These are phyloP conservation scores for Collybia nuda DNA, from an alignment of 768 basidiomycete genomes.

Conservation along the genomic window DNA sequence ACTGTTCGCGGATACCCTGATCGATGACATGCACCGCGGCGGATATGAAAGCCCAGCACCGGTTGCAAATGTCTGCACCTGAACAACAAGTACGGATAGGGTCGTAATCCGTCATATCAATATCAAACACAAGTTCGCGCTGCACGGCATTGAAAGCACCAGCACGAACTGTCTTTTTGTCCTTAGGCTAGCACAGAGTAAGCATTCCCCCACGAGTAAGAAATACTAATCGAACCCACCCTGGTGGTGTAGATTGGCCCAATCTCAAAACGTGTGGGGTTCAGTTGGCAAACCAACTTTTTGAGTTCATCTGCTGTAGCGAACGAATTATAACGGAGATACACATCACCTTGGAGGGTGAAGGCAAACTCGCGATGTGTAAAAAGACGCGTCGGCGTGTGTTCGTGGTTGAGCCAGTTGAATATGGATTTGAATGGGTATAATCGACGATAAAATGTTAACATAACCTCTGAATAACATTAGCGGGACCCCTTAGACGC, in stretches of 20 bases:
- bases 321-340: constrained; percentile 95
- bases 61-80: constrained; percentile 84
- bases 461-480: constrained; percentile 40
- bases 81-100: constrained; percentile 93
- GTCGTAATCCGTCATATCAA: constrained; percentile 99
- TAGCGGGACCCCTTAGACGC: neutral
- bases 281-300: constrained; percentile 79
- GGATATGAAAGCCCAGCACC: constrained; percentile 95
- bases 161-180: constrained; percentile 74
- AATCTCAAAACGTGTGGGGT: constrained; percentile 95
- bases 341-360: constrained; percentile 87
- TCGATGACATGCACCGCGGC: constrained; percentile 90
- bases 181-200: constrained; percentile 64
- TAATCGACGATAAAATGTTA: constrained; percentile 80
- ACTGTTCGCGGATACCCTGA: constrained; percentile 76
- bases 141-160: constrained; percentile 74
- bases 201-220: neutral
- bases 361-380: constrained; percentile 96
- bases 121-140: constrained; percentile 98
- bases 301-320: constrained; percentile 84
- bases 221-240: constrained; percentile 49
- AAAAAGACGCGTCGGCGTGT: constrained; percentile 75
- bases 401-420: constrained; percentile 93
- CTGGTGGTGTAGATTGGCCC: constrained; percentile 89
- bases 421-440: constrained; percentile 96